phyloP scores from a whole-genome alignment of 2,329 filamentous ascomycete genomes.

The Ophiocordyceps polyrhachis-furcata region DNA sequence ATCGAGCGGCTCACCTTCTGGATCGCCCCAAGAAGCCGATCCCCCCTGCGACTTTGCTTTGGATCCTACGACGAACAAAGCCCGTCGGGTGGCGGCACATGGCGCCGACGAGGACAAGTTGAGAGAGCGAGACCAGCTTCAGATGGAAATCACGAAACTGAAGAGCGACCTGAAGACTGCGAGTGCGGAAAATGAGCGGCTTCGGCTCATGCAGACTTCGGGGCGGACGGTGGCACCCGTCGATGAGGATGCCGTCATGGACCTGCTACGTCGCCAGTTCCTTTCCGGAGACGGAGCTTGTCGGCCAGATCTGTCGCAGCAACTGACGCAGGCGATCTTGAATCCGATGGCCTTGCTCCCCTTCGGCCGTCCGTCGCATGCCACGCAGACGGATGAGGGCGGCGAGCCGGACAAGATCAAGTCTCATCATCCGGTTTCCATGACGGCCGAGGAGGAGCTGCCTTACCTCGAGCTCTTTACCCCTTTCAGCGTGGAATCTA shows the following conservation, averaged over 20 bases:
- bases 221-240: slow-evolving; percentile 16
- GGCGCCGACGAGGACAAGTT: slow-evolving; percentile 30
- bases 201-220: slow-evolving; percentile 22
- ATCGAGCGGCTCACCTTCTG: background rate
- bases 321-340: slow-evolving; percentile 28
- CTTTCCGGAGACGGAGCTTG: slow-evolving; percentile 15
- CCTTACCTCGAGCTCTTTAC: slow-evolving; percentile 56
- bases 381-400: slow-evolving; percentile 8
- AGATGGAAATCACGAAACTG: slow-evolving; percentile 35
- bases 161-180: slow-evolving; percentile 39
- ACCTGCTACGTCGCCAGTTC: slow-evolving; percentile 20
- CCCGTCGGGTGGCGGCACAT: slow-evolving; percentile 20
- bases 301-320: slow-evolving; percentile 13
- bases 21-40: background rate
- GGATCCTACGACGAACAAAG: slow-evolving; percentile 12
- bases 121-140: slow-evolving; percentile 30
- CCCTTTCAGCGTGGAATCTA: slow-evolving; percentile 42
- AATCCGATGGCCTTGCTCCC: slow-evolving; percentile 33
- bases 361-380: slow-evolving; percentile 21
- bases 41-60: background rate
- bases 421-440: slow-evolving; percentile 45
- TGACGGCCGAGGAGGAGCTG: slow-evolving; percentile 45
- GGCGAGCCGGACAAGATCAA: slow-evolving; percentile 21
- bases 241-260: slow-evolving; percentile 20
- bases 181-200: slow-evolving; percentile 37